Conservation (phyloP, 176 grass and related monocot genomes). For the Lolium rigidum region DNA sequence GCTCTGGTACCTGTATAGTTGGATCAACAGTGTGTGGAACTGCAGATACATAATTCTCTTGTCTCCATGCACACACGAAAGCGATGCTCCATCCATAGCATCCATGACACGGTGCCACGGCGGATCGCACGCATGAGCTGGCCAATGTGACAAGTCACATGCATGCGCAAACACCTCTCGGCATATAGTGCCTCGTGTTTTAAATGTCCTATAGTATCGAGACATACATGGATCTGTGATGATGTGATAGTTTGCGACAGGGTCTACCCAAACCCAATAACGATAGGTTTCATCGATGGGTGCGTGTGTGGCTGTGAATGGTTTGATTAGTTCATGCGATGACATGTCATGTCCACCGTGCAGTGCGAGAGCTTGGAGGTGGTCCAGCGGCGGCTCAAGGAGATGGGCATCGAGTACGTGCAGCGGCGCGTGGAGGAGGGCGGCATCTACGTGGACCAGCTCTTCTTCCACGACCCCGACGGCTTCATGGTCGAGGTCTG, state of each 20-base stretch:
- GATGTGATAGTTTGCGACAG: background rate
- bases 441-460: slow-evolving; percentile 73
- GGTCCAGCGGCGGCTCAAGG: slow-evolving; percentile 74
- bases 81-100: too few species aligned
- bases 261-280: too few species aligned
- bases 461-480: slow-evolving; percentile 99
- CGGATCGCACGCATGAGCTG: background rate
- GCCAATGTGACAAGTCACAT: background rate
- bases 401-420: slow-evolving; percentile 57
- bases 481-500: slow-evolving; percentile 96
- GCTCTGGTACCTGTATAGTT: background rate
- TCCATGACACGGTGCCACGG: too few species aligned
- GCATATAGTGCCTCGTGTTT: background rate
- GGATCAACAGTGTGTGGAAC: background rate
- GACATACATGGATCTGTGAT: background rate
- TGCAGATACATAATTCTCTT: background rate
- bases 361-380: slow-evolving; percentile 80
- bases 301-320: background rate
- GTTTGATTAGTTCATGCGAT: background rate
- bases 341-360: background rate
- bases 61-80: too few species aligned
- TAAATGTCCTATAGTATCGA: background rate
- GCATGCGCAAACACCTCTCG: background rate
- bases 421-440: slow-evolving; percentile 66
- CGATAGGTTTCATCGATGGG: background rate